Percentiles rank a stretch among this genome's conserved stretches.
Conservation (phyloP, 768 basidiomycete species). For the Suillus hirtellus region DNA sequence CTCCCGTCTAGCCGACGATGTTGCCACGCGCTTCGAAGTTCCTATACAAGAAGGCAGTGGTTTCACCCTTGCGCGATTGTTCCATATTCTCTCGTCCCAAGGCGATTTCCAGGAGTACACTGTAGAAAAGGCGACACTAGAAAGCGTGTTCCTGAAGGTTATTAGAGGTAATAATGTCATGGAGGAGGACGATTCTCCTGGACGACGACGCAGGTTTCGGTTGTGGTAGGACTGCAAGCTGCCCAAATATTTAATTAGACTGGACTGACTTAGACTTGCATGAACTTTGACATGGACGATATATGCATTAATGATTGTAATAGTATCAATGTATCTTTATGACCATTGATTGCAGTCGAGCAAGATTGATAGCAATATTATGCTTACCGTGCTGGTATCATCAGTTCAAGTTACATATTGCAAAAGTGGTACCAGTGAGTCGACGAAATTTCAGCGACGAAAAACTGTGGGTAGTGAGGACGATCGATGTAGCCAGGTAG, state of each 20-base stretch:
- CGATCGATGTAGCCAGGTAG: background rate
- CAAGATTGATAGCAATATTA: background rate
- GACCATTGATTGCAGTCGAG: background rate
- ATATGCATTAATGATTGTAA: background rate
- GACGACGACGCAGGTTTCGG: constrained; percentile 15
- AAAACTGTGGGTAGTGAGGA: background rate
- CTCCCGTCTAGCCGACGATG: constrained; percentile 67
- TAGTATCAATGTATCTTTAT: background rate
- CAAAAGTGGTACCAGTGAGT: background rate
- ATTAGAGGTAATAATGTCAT: constrained; percentile 60
- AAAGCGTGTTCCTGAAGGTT: constrained; percentile 73
- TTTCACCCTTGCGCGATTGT: constrained; percentile 58
- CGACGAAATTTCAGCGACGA: background rate
- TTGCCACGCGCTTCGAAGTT: constrained; percentile 75
- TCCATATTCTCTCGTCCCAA: constrained; percentile 51
- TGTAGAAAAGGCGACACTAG: constrained; percentile 67
- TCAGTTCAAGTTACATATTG: background rate
- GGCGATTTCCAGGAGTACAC: constrained; percentile 66
- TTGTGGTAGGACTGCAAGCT: constrained; percentile 13
- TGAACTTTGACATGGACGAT: background rate
- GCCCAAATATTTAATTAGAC: background rate
- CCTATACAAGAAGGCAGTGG: constrained; percentile 40
- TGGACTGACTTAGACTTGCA: background rate
- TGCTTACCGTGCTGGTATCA: background rate
- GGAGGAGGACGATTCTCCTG: constrained; percentile 42